Evolutionary conservation across 495 filamentous ascomycete genomes (phyloP), one percentile per base, ranked within the genome.

Genomic region (Neurospora intermedia): DNA sequence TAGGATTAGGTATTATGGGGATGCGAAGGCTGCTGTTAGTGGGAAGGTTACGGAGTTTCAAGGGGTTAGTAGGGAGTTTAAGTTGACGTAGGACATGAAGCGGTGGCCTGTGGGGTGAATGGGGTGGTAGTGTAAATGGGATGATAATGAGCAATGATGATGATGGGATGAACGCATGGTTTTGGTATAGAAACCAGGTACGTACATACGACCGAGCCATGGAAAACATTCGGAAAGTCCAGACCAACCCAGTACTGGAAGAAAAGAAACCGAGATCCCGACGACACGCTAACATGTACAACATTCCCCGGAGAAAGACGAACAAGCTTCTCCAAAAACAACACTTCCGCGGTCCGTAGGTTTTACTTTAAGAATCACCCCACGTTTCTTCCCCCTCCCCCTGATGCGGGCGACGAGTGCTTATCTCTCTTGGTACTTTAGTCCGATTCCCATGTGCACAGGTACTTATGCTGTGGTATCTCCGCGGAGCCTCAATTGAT

Each of bases 1-100:
- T 82, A 85, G 96, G 69, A 83, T 96, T 48, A 88, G 85, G 82
- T 98, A 99, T 78, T 93, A 91, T 83, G 96, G 96, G 0, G 94
- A 97, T 83, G 85, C 87, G 27, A 66, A 66, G 27, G 98, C 95
- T 85, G 83, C 84, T 7, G 74, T 84, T 31, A 71, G 90, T 31
- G 94, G 95, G 18, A 83, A 75, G 38, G 88, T 97, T 62, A 87
- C 83, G 69, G 80, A 85, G 35, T 98, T 98, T 85, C 85, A 89
- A 76, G 94, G 94, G 6, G 85, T 86, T 41, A 93, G 91, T 76
- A 83, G 85, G 66, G 78, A 79, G 70, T 97, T 97, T 82, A 88
- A 76, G 31, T 69, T 87, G 66, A 73, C 76, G 8, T 86, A 74
- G 54, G 7, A 38, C 15, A 18, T 13, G 6, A 35, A 13, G 54